These are phyloP conservation scores for Mastigamoeba balamuthi DNA, from an alignment of 78 protist genomes.

Conservation along the genomic window DNA sequence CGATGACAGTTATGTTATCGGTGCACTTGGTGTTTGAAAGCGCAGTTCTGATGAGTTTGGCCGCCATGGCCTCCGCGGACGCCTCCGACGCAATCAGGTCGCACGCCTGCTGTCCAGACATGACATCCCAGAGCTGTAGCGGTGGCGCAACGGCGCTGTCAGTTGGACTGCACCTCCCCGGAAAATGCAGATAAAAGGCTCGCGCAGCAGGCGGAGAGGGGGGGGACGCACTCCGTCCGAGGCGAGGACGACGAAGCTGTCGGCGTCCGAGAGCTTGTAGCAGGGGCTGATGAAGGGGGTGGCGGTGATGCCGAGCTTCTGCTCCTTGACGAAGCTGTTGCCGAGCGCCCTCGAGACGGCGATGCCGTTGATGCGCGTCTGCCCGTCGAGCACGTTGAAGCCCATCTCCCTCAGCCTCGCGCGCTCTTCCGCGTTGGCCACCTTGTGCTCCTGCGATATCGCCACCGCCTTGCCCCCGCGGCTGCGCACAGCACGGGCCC, in stretches of 20 bases:
- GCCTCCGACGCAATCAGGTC: background rate
- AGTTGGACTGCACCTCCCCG: too few relatives aligned
- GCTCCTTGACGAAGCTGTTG: background rate
- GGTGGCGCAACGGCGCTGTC: too few relatives aligned
- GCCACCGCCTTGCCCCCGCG: background rate
- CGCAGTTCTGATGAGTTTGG: background rate
- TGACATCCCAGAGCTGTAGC: background rate
- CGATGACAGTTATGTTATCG: background rate
- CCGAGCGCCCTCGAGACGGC: background rate
- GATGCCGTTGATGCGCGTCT: background rate
- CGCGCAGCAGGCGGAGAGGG: background rate
- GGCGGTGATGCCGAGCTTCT: background rate
- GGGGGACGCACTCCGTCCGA: background rate
- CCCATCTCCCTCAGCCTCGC: background rate
- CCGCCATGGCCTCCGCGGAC: background rate
- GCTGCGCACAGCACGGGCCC: background rate
- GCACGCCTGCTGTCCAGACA: background rate
- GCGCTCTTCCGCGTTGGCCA: background rate
- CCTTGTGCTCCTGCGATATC: background rate
- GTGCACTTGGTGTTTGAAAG: background rate
- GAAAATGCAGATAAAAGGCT: background rate
- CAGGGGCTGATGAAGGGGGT: background rate
- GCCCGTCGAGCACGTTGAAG: background rate
- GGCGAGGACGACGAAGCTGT: background rate
- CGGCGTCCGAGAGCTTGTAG: background rate